phyloP scores from a whole-genome alignment of 768 basidiomycete genomes.

The Strobilomyces echinocephalus region DNA sequence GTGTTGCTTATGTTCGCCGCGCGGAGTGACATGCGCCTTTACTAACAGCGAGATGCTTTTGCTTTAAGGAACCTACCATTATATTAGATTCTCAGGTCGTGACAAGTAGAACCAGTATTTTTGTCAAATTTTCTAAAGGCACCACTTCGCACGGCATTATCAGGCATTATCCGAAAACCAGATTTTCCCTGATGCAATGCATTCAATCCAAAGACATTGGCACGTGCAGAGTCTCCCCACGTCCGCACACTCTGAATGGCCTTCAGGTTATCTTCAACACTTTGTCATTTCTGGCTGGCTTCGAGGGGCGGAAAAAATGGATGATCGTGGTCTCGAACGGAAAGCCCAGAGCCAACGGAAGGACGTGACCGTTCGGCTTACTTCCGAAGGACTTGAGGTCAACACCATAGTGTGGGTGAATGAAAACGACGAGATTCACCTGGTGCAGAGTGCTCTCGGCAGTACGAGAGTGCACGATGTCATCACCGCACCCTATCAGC shows the following conservation, averaged over 20 bases:
- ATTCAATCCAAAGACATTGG: slow-evolving; percentile 65
- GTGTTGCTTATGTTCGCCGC: too few species aligned
- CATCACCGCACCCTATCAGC: too few species aligned
- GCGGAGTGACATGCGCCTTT: too few species aligned
- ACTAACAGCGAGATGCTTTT: too few species aligned
- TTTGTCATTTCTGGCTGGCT: slow-evolving; percentile 68
- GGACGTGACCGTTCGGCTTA: slow-evolving; percentile 78
- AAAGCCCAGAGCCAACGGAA: slow-evolving; percentile 83
- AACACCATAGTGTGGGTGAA: slow-evolving; percentile 86
- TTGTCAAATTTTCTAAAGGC: too few species aligned
- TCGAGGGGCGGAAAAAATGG: slow-evolving; percentile 86
- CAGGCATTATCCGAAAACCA: too few species aligned
- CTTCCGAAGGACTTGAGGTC: slow-evolving; percentile 71
- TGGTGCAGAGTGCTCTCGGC: slow-evolving; percentile 65
- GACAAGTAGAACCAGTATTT: too few species aligned
- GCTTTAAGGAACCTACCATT: too few species aligned
- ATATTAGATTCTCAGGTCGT: too few species aligned
- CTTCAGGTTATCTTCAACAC: slow-evolving; percentile 79
- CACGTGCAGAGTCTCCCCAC: slow-evolving; percentile 51
- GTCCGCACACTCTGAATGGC: slow-evolving; percentile 50
- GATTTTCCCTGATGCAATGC: slow-evolving; percentile 33
- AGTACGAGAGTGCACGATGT: too few species aligned
- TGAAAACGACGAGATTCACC: slow-evolving; percentile 68
- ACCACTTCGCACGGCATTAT: too few species aligned
- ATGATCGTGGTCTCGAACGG: slow-evolving; percentile 89